These are phyloP conservation scores for Camelina hispida DNA, from an alignment of 345 rosid genomes.

Conservation along the genomic window DNA sequence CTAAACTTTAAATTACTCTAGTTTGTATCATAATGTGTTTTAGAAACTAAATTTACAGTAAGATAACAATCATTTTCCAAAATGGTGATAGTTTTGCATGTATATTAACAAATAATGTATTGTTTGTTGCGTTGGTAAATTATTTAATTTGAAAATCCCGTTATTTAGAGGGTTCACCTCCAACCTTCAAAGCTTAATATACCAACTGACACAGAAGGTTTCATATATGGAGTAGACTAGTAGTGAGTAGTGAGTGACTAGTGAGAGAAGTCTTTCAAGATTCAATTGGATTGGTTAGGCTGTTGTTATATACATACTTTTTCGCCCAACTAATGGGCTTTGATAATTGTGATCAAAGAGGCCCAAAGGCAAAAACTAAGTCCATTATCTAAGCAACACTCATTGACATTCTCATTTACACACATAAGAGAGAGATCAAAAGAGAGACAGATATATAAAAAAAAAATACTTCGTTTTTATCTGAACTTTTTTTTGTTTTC, in stretches of 20 bases:
- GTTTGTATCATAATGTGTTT: too few species aligned
- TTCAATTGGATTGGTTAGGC: too few species aligned
- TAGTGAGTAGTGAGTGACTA: too few species aligned
- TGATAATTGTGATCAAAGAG: background rate
- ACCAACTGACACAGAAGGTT: background rate
- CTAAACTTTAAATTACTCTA: too few species aligned
- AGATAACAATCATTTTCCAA: background rate
- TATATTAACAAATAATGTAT: background rate
- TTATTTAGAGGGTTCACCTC: background rate
- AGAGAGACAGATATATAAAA: background rate
- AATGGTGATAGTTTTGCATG: background rate
- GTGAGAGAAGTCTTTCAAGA: too few species aligned
- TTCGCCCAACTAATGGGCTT: constrained; percentile 24
- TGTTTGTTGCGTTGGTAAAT: too few species aligned
- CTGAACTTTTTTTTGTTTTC: background rate
- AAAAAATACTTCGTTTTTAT: constrained; percentile 29
- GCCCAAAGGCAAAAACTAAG: constrained; percentile 4
- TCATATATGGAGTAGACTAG: too few species aligned
- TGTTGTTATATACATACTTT: background rate
- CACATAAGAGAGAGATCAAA: constrained; percentile 22
- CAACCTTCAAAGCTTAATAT: too few species aligned
- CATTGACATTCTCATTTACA: constrained; percentile 12
- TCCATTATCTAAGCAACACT: background rate
- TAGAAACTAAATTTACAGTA: background rate
- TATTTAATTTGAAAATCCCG: too few species aligned